phyloP scores from a whole-genome alignment of 306 rosid species.

The Lathyrus oleraceus region DNA sequence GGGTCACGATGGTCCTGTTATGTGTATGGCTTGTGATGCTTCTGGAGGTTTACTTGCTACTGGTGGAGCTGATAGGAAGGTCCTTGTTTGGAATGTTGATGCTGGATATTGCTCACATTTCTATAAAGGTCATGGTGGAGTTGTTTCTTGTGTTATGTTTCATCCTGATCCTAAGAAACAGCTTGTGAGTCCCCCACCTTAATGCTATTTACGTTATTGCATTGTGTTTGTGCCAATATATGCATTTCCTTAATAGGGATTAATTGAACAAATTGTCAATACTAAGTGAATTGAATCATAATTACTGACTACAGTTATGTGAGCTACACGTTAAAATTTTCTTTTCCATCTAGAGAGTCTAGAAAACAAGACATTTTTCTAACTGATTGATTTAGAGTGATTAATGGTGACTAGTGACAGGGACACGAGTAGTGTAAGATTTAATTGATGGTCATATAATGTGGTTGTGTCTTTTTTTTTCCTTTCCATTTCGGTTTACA shows the following conservation, averaged over 20 bases:
- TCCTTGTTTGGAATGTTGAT: slow-evolving; percentile 91
- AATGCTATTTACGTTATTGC: neutral
- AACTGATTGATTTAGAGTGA: neutral
- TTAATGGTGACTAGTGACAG: neutral
- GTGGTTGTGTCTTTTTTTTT: neutral
- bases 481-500: slow-evolving; percentile 7
- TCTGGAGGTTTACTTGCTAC: slow-evolving; percentile 95
- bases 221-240: neutral
- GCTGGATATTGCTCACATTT: slow-evolving; percentile 94
- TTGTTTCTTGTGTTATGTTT: slow-evolving; percentile 75
- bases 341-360: neutral
- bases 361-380: neutral
- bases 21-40: slow-evolving; percentile 82
- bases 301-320: neutral
- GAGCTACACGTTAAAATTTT: neutral
- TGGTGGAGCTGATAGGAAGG: slow-evolving; percentile 91
- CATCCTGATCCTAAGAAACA: slow-evolving; percentile 75
- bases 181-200: slow-evolving; percentile 54
- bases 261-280: neutral
- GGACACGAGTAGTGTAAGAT: neutral
- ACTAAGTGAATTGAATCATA: neutral
- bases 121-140: slow-evolving; percentile 83
- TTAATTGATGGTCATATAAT: slow-evolving; percentile 2
- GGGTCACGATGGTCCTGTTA: slow-evolving; percentile 98
- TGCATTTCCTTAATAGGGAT: neutral